Evolutionary conservation across 1,284 basidiomycete species (phyloP).

Genomic region (Heterobasidion irregulare): DNA sequence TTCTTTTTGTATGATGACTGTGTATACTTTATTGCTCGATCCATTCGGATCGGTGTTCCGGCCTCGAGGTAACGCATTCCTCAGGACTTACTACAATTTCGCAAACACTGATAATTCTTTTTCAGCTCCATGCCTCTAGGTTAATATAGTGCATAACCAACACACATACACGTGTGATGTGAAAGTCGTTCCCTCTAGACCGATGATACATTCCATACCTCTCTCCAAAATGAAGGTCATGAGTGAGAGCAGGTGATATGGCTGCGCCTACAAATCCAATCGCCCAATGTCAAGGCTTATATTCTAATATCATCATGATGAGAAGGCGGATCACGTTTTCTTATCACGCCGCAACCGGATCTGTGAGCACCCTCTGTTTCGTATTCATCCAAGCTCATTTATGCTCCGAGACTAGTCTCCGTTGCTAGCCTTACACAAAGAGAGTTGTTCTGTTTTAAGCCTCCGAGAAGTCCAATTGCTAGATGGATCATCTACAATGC

Average conservation of each 20-base stretch:
- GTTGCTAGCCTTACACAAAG: too few species aligned
- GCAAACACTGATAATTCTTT: not conserved
- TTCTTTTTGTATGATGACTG: too few species aligned
- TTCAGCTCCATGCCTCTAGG: not conserved
- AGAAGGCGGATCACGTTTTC: not conserved
- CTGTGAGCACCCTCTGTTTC: too few species aligned
- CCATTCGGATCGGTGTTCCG: too few species aligned
- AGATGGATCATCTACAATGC: not conserved
- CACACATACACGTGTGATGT: not conserved
- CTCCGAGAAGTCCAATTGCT: not conserved
- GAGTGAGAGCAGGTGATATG: not conserved
- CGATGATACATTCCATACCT: not conserved
- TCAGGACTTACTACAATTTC: not conserved
- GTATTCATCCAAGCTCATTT: too few species aligned
- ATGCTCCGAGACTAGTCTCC: too few species aligned
- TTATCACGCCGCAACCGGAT: too few species aligned
- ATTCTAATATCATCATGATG: too few species aligned
- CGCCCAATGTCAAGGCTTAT: not conserved
- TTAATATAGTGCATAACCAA: not conserved
- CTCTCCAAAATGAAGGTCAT: not conserved
- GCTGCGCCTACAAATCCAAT: not conserved
- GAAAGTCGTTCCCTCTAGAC: not conserved
- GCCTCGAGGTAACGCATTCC: not conserved
- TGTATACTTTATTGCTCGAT: too few species aligned
- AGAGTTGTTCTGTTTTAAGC: too few species aligned